A percentile compares a stretch with the other conserved stretches of the same genome.
Evolutionary conservation across 2,329 filamentous ascomycete species (phyloP).

Genomic region (Epichloe brachyelytri): DNA sequence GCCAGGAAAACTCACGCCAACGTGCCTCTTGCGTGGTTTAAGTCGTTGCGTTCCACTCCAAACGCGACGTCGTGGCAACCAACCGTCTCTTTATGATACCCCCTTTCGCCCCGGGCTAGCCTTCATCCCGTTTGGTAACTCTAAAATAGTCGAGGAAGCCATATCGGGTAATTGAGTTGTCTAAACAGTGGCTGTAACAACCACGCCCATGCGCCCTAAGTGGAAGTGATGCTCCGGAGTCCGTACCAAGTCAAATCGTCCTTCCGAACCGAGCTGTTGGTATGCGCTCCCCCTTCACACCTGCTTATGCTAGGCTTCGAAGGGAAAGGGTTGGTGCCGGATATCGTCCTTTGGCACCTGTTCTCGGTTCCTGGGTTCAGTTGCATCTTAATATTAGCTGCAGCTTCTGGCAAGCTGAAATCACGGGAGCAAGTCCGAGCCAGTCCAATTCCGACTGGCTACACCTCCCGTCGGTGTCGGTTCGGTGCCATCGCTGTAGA

Average conservation of each 20-base stretch:
- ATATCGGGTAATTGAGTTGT: not conserved
- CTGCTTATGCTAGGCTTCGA: not conserved
- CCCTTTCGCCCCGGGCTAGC: not conserved
- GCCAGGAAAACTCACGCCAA: not conserved
- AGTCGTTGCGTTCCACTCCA: not conserved
- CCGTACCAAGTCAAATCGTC: not conserved
- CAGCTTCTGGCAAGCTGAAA: no score
- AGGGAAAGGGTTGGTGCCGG: not conserved
- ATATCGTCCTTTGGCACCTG: no score
- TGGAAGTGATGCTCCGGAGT: not conserved
- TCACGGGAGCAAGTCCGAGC: no score
- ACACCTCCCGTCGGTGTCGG: no score
- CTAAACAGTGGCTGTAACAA: not conserved
- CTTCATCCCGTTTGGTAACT: not conserved
- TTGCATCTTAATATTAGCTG: no score
- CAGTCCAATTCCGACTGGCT: no score
- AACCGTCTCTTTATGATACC: not conserved
- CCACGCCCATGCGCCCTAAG: not conserved
- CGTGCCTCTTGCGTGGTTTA: not conserved
- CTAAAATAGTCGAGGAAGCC: not conserved
- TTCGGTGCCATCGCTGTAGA: no score
- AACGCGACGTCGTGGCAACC: not conserved
- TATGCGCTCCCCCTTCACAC: not conserved
- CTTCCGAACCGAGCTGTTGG: not conserved
- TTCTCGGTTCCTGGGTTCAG: no score